Evolutionary conservation across 2,329 filamentous ascomycete genomes (phyloP), one percentile per base, ranked within the genome.

Genomic region (Beauveria scarabaeidicola): DNA sequence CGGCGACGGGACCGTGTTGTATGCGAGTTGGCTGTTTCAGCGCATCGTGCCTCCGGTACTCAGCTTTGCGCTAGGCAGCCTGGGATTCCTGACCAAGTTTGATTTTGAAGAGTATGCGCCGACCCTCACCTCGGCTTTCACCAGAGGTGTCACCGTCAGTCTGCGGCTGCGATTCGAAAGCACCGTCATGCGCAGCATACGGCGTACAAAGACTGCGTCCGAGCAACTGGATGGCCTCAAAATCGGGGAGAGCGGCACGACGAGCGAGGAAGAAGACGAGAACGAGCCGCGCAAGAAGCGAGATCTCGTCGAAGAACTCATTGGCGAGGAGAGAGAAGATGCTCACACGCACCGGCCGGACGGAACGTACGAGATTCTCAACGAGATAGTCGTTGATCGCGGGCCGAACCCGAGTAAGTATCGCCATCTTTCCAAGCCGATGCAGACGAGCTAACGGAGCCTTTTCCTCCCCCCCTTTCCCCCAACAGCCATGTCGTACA

Each of bases 1-100:
- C 52, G 94, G 94, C 13, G 94, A 99, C 70, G 94, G 94, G n/a
- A 99, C 94, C 0, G 93, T 99, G 7, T 78, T 99, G 11, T 97
- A 96, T 69, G 90, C 93, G 4, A 96, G 91, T 69, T 97, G 93
- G 92, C 79, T 99, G 1, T 99, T 99, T 71, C 94, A 99, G 75
- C 85, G 90, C 46, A 89, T 97, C 51, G 93, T 97, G 0, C 94
- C 94, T 6, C 94, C 94, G 0, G 91, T 97, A 1, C 78, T 99
- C 63, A 93, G 91, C 62, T 97, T 99, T 72, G 84, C 91, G 1
- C 78, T 97, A 10, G 94, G 94, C 9, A 96, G 92, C 25, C 78
- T 99, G 5, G 94, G 94, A 0, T 99, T 99, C 69, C 76, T 99
- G 64, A 97, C 94, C 27, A 97, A 97, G 69, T 97, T 97, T 70